Evolutionary conservation across 106 monocot species (phyloP), one percentile per base, ranked within the genome.

Genomic region (Allium cepa): DNA sequence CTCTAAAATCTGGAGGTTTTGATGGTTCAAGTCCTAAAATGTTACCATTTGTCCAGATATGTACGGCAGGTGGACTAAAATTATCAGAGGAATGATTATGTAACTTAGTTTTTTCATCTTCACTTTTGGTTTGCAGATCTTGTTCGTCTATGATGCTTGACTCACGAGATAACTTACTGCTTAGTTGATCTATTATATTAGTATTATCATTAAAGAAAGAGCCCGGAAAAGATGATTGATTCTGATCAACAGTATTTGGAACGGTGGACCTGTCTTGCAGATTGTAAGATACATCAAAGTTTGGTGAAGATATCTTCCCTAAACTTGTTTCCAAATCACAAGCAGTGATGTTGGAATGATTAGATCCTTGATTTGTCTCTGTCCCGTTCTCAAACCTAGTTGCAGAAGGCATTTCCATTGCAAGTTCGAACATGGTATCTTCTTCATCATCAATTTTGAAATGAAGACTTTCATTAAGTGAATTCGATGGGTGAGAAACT

Each of bases 21-120:
- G 93, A 99, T 74, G 99, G 99, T 49, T 85, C 79, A 67, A 99
- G 70, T 64, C 99, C 99, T 58, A 99, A 82, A 76, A 99, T 93
- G 10, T 86, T 78, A 71, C 85, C 99, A 81, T 99, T 99, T 58
- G 93, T 93, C 99, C 93, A 93, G 47, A 93, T 76, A 28, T 69
- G 76, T 60, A 78, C 56, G 18, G 83, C 75, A 67, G 84, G 66
- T 16, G 68, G 46, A 45, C 48, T 64, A 71, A 60, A 52, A 65
- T 17, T 51, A 47, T 70, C 68, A 72, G 36, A 26, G 60, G 79
- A 65, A 68, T n/a, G 62, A 69, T 48, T 27, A 60, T 68, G 73
- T 67, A 46, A 46, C 18, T 55, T 46, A 10, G 52, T 58, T 53
- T 46, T 48, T 46, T 60, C 45, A 10, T 60, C 45, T 26, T 59